Base-by-base conservation (phyloP, 441 rosid species). In the Gossypium aridum region DNA sequence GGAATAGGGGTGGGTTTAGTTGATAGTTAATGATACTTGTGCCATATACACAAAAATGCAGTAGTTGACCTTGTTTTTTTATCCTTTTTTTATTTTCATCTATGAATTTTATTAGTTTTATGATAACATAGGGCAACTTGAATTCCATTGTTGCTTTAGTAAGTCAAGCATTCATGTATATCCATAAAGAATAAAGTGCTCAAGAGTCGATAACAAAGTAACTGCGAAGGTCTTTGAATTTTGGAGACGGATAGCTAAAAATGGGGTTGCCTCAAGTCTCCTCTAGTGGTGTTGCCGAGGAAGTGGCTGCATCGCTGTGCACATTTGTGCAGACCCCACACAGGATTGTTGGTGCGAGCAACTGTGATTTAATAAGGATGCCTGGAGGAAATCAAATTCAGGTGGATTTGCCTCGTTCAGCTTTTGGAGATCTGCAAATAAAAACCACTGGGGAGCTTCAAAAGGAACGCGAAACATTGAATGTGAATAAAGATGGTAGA, bases 221-320 rank as follows among this genome's bases (percentile, higher is more conserved):
- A 49, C 51, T 16, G 4, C 20, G 45, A 73, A 68, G 71, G 67
- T 64, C 25, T 14, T 75, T 16, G 51, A 53, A 59, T 75, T 73
- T 59, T 17, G 67, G 23, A 55, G 67, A 76, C 64, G 20, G 61
- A 28, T 51, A 57, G 64, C 17, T 28, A 51, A 61, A 37, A 75
- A 88, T 86, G 89, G 87, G 89, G 23, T 78, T 88, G 81, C 88
- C 91, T 75, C 84, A 77, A 77, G 80, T 84, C 59, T 84, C 88
- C 45, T 81, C 87, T 1, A 56, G 79, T 39, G 71, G 82, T 74
- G 75, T 83, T 73, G 86, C 83, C 0, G 90, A 87, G 79, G 91
- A 87, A 80, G 75, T 79, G 53, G 81, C 83, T 73, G 79, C 84
- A 55, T 76, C 87, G 3, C 39, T 84, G 70, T 80, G 82, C 79